Percentiles rank a stretch among this genome's conserved stretches.
Conservation (phyloP, 1,284 basidiomycete genomes). For the Gomphus bonarii region DNA sequence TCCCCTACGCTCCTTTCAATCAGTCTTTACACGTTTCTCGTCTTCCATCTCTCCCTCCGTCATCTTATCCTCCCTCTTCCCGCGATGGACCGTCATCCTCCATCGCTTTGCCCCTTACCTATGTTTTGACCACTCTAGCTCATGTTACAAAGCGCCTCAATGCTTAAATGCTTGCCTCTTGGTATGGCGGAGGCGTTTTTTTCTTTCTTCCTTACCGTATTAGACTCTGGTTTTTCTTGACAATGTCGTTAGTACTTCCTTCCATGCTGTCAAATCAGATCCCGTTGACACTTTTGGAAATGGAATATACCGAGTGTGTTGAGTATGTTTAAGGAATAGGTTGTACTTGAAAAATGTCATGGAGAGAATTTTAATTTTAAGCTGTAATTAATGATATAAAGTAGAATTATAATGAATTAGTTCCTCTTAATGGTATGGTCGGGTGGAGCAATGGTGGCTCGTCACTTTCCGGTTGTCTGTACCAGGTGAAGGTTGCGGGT, state of each 20-base stretch:
- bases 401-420: too few relatives aligned
- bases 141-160: not conserved
- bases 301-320: too few relatives aligned
- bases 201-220: not conserved
- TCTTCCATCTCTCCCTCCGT: not conserved
- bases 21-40: not conserved
- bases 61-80: not conserved
- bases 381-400: too few relatives aligned
- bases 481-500: slow-evolving; percentile 12
- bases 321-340: too few relatives aligned
- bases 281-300: not conserved
- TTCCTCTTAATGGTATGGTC: not conserved
- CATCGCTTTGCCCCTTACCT: not conserved
- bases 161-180: not conserved
- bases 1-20: not conserved
- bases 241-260: not conserved
- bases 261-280: slow-evolving; percentile 1
- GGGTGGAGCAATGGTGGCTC: slow-evolving; percentile 12
- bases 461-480: slow-evolving; percentile 8
- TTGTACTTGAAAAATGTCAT: not conserved
- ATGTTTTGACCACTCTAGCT: not conserved
- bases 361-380: too few relatives aligned
- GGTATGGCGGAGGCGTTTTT: not conserved
- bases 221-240: slow-evolving; percentile 1
- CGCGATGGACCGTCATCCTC: not conserved